Base-by-base conservation (phyloP, 2,329 filamentous ascomycete species). In the Cladosporium sp. region DNA sequence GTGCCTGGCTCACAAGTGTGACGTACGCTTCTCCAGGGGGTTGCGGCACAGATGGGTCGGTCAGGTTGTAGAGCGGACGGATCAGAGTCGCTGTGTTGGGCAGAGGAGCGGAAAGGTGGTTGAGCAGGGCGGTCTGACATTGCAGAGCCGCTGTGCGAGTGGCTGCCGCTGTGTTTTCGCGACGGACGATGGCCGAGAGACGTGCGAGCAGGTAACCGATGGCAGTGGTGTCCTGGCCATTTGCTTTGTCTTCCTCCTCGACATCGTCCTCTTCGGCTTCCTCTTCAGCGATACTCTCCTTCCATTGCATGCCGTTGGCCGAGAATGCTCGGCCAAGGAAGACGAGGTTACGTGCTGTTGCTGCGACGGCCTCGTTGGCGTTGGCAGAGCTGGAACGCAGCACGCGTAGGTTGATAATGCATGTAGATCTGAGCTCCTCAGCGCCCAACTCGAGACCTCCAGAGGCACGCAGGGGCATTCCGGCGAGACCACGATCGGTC, bases 151-250 rank as follows among this genome's bases (percentile, higher is more conserved):
- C 88, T 3, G 88, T 26, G 89, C 85, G 59, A 94, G 86, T 24
- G 87, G 86, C 6, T 85, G 80, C 1, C 86, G 84, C 51, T 83
- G 82, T 54, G 82, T 88, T 71, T 72, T 96, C 92, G 71, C 90
- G 88, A 54, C 94, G 88, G 44, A 97, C 84, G 67, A 96, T 89
- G 68, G 88, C 88, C 0, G 92, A 90, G 2, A 96, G 84, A 72
- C 92, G 90, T 72, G 87, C 86, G 75, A 97, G 90, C 64, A 98
- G 84, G 78, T 92, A 93, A 67, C 89, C 85, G 34, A 96, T 83
- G 2, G 85, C 85, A 3, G 83, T 81, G 51, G 74, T 73, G 14
- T 68, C 59, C 38, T 60, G 74, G 34, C 75, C 77, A 28, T 75
- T 78, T 47, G 78, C 79, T 14, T 78, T 77, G 21, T 80, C 79